Conservation (phyloP, 805 yeast genomes). For the Wickerhamomyces canadensis region DNA sequence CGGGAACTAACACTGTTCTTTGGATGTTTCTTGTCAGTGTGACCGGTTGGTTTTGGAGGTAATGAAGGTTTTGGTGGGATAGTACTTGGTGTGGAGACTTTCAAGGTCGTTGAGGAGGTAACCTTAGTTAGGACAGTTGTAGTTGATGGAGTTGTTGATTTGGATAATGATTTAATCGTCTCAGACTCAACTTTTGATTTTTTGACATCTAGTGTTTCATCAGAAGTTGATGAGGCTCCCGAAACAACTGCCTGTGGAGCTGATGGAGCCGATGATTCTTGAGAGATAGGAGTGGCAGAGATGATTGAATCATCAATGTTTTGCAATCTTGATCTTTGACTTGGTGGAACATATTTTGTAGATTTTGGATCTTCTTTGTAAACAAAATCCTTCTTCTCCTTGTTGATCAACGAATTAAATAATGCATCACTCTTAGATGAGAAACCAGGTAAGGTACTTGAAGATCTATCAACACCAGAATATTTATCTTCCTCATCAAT, state of each 20-base stretch:
- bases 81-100: slow-evolving; percentile 12
- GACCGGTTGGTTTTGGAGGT: slow-evolving; percentile 18
- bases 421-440: slow-evolving; percentile 20
- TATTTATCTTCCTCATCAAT: slow-evolving; percentile 94
- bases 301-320: slow-evolving; percentile 62
- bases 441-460: slow-evolving; percentile 2
- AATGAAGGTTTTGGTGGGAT: slow-evolving; percentile 22
- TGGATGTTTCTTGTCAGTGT: slow-evolving; percentile 7
- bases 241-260: no score
- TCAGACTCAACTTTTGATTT: background rate
- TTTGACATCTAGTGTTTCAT: background rate
- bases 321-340: slow-evolving; percentile 42
- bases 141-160: slow-evolving; percentile 3
- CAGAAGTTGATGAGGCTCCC: no score
- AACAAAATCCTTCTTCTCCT: slow-evolving; percentile 31
- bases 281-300: slow-evolving; percentile 34
- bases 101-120: background rate
- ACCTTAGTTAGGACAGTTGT: background rate
- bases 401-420: slow-evolving; percentile 23
- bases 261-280: background rate
- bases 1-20: slow-evolving; percentile 44
- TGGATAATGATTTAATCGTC: background rate
- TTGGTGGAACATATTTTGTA: slow-evolving; percentile 50
- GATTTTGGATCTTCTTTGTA: slow-evolving; percentile 19
- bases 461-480: slow-evolving; percentile 64